Evolutionary conservation across 176 grass and related monocot species (phyloP).

Genomic region (Microstegium vimineum): DNA sequence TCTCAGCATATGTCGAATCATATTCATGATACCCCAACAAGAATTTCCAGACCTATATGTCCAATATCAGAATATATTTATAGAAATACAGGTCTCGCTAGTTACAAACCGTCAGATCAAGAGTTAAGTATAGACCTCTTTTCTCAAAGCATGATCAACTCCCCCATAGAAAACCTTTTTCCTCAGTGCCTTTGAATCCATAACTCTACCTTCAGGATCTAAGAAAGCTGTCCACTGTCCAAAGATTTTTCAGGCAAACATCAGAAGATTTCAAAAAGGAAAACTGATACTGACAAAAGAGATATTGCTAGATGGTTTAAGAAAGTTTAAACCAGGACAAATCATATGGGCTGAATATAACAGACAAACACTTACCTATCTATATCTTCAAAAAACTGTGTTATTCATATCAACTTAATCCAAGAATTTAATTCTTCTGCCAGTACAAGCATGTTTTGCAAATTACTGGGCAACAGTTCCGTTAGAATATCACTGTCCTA

Average conservation of each 20-base stretch:
- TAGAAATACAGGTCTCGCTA: slow-evolving; percentile 16
- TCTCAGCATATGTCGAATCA: slow-evolving; percentile 96
- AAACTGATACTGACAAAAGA: slow-evolving; percentile 5
- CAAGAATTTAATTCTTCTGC: neutral
- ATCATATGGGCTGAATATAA: neutral
- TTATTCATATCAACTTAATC: neutral
- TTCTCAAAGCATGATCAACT: slow-evolving; percentile 78
- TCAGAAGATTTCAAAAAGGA: slow-evolving; percentile 7
- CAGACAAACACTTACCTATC: neutral
- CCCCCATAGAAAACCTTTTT: slow-evolving; percentile 94
- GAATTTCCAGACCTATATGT: slow-evolving; percentile 91
- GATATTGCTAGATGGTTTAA: neutral
- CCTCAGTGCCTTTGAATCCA: slow-evolving; percentile 86
- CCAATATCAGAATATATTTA: slow-evolving; percentile 25
- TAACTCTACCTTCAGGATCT: slow-evolving; percentile 88
- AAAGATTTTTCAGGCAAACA: slow-evolving; percentile 31
- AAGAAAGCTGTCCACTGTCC: slow-evolving; percentile 78
- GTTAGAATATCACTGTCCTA: neutral
- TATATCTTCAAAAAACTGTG: neutral
- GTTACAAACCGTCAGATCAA: slow-evolving; percentile 19
- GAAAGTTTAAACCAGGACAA: neutral
- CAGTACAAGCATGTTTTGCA: slow-evolving; percentile 9
- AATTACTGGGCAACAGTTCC: neutral
- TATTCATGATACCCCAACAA: slow-evolving; percentile 91
- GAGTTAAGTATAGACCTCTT: slow-evolving; percentile 60